These are phyloP conservation scores for Trichoderma oligosporum DNA, from an alignment of 2,329 filamentous ascomycete genomes.

Conservation along the genomic window DNA sequence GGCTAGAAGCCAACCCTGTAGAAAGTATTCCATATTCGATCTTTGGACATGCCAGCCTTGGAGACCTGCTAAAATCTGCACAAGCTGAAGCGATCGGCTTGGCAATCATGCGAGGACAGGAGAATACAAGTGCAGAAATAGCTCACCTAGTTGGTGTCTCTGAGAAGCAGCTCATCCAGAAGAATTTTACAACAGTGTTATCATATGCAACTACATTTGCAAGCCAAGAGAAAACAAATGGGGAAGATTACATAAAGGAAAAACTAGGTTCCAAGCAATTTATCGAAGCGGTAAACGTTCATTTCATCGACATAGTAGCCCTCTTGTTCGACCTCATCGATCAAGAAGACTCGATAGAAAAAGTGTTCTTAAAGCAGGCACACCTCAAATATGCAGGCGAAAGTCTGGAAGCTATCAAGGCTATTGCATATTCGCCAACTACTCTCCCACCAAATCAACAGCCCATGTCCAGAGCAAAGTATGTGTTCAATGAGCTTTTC, in stretches of 20 bases:
- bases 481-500: slow-evolving; percentile 69
- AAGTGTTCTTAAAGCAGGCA: slow-evolving; percentile 57
- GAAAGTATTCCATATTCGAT: slow-evolving; percentile 77
- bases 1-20: slow-evolving; percentile 67
- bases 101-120: slow-evolving; percentile 74
- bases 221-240: slow-evolving; percentile 43
- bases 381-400: slow-evolving; percentile 58
- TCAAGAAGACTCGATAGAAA: slow-evolving; percentile 71
- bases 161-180: slow-evolving; percentile 56
- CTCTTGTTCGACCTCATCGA: slow-evolving; percentile 73
- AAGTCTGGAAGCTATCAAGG: slow-evolving; percentile 65
- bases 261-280: slow-evolving; percentile 66
- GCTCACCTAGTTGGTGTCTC: slow-evolving; percentile 53
- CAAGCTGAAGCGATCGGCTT: slow-evolving; percentile 76
- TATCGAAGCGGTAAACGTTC: slow-evolving; percentile 57
- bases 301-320: slow-evolving; percentile 74
- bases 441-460: slow-evolving; percentile 75
- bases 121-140: slow-evolving; percentile 58
- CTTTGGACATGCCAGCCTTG: slow-evolving; percentile 71
- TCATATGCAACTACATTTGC: slow-evolving; percentile 54
- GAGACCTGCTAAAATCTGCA: slow-evolving; percentile 65
- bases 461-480: slow-evolving; percentile 77
- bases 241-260: slow-evolving; percentile 65
- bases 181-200: slow-evolving; percentile 71
- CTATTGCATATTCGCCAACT: slow-evolving; percentile 61